Percentiles rank a stretch among this genome's conserved stretches.
These are phyloP conservation scores for Kwoniella pini DNA, from an alignment of 768 basidiomycete genomes.

Conservation along the genomic window DNA sequence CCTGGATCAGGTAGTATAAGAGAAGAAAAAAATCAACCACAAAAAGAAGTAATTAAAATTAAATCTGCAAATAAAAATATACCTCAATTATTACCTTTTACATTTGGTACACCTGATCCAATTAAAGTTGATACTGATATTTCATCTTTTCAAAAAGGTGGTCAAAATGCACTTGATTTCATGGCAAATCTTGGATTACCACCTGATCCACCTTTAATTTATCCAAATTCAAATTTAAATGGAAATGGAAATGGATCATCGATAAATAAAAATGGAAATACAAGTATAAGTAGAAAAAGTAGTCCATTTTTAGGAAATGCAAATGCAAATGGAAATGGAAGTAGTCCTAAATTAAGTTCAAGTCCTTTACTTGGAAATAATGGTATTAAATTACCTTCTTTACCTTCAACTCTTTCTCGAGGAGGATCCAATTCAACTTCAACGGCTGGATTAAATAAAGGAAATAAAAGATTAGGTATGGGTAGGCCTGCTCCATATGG, in stretches of 20 bases:
- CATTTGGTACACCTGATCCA: conserved; percentile 29
- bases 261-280: background rate
- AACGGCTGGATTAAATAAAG: conserved; percentile 9
- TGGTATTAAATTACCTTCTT: conserved; percentile 3
- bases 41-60: conserved; percentile 21
- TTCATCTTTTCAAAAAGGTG: conserved; percentile 33
- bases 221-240: background rate
- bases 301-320: conserved; percentile 7
- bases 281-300: background rate
- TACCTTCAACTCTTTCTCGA: no score
- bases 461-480: conserved; percentile 45
- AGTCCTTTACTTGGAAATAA: conserved; percentile 1
- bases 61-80: conserved; percentile 32
- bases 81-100: conserved; percentile 37
- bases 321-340: background rate
- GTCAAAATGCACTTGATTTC: conserved; percentile 32
- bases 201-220: conserved; percentile 2
- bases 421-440: conserved; percentile 9
- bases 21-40: conserved; percentile 4
- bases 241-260: background rate
- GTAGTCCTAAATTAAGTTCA: conserved; percentile 14
- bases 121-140: conserved; percentile 24
- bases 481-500: conserved; percentile 47
- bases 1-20: conserved; percentile 5
- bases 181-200: conserved; percentile 51